Percentiles rank a stretch among this genome's conserved stretches.
Conservation (phyloP, 2,329 filamentous ascomycete species). For the Emmonsiellopsis sp. region DNA sequence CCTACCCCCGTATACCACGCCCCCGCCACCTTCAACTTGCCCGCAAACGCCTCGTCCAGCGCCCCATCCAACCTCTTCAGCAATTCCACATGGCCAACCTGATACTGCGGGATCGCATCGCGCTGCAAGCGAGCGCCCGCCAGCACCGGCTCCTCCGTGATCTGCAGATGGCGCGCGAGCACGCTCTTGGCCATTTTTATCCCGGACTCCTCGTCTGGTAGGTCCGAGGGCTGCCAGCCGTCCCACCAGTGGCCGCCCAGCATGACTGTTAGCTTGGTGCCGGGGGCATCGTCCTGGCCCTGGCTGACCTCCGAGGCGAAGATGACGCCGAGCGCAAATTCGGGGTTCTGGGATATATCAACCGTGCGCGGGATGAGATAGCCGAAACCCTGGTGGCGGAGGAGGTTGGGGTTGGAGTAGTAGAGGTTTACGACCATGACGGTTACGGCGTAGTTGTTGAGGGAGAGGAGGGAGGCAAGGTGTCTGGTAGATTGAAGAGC, state of each 20-base stretch:
- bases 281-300: constrained; percentile 47
- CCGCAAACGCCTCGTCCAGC: constrained; percentile 48
- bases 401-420: constrained; percentile 56
- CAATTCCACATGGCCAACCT: constrained; percentile 61
- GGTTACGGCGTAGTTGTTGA: constrained; percentile 55
- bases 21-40: constrained; percentile 55
- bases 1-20: constrained; percentile 43
- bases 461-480: constrained; percentile 11
- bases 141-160: constrained; percentile 53
- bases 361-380: constrained; percentile 78
- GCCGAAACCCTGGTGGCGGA: constrained; percentile 67
- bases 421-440: constrained; percentile 92
- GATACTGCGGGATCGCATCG: constrained; percentile 86
- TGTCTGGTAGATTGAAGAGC: not conserved
- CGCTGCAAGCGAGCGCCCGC: constrained; percentile 51
- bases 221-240: constrained; percentile 41
- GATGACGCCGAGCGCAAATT: constrained; percentile 78
- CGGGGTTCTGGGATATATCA: constrained; percentile 63
- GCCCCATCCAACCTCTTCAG: constrained; percentile 50
- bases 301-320: constrained; percentile 68
- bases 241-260: constrained; percentile 91
- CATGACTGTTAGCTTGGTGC: constrained; percentile 89
- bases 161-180: constrained; percentile 63
- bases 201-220: constrained; percentile 58
- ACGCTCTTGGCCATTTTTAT: constrained; percentile 60